Evolutionary conservation across 2,329 filamentous ascomycete species (phyloP), one percentile per base, ranked within the genome.

Genomic region (Trichoderma endophyticum): DNA sequence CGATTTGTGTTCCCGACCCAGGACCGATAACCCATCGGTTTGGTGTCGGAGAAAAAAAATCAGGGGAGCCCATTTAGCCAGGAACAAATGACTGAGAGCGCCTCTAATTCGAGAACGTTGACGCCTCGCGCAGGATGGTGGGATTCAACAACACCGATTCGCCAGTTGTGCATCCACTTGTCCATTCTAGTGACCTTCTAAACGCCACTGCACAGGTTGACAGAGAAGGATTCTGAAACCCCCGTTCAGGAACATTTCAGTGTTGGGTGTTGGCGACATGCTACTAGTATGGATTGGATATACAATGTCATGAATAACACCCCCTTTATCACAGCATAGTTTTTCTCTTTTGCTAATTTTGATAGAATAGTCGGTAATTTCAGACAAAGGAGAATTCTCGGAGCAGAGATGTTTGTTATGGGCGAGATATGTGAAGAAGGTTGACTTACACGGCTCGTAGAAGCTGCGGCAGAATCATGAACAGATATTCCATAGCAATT

Each of bases 131-230:
- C 12, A 18, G 30, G 14, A 26, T 34, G 15, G 12, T n/a, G 56
- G 36, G 36, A 30, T 34, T 59, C 2, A 54, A 9, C 30, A 8
- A 7, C 14, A 24, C 34, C 57, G 18, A 51, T 62, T 48, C 32
- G 57, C n/a, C 57, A 62, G 43, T 21, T 9, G 7, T 36, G 28
- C 51, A 34, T 15, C 56, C 57, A 62, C 39, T 39, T 61, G 9
- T 54, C 66, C 57, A 36, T 62, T 70, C 67, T 70, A 70, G 57
- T 28, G 4, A 18, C 39, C 67, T 70, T 70, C 67, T 18, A 54
- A 36, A 36, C 57, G 57, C 67, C 67, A 70, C 36, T 21, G 15
- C 12, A 21, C 32, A 21, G 48, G 67, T 54, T 62, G 57, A 61
- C 57, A 54, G 2, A 24, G 39, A 43, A 26, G 1, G 11, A 24